These are phyloP conservation scores for Babesia bigemina DNA, from an alignment of 169 alveolate species.

Conservation along the genomic window DNA sequence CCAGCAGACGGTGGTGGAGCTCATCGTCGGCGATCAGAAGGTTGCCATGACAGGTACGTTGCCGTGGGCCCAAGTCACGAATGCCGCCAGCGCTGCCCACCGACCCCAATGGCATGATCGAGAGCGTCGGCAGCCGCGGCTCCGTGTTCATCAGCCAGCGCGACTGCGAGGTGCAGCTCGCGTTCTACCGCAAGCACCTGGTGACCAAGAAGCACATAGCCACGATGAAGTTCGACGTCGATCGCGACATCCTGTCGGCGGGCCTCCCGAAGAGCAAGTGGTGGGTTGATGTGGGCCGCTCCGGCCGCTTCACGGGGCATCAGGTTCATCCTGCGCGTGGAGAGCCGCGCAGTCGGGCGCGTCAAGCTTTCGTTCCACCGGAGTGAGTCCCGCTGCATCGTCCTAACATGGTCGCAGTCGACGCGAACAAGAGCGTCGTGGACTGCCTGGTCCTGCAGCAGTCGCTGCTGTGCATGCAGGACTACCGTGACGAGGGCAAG, in stretches of 20 bases:
- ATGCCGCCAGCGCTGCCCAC: slow-evolving; percentile 42
- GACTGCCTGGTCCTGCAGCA: slow-evolving; percentile 66
- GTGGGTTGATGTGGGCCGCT: background rate
- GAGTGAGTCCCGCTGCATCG: background rate
- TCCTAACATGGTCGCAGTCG: slow-evolving; percentile 7
- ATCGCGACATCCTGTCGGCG: slow-evolving; percentile 27
- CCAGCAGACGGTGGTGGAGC: slow-evolving; percentile 19
- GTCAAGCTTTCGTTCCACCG: slow-evolving; percentile 44
- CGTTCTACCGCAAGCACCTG: slow-evolving; percentile 39
- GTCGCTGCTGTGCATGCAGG: slow-evolving; percentile 59
- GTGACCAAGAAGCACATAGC: slow-evolving; percentile 32
- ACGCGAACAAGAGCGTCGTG: slow-evolving; percentile 15
- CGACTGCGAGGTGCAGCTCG: slow-evolving; percentile 21
- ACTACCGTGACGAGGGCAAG: slow-evolving; percentile 39
- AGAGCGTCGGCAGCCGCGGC: slow-evolving; percentile 52
- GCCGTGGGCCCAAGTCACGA: background rate
- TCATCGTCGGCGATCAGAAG: slow-evolving; percentile 29
- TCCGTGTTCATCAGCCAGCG: slow-evolving; percentile 33
- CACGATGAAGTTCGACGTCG: slow-evolving; percentile 26
- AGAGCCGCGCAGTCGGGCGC: slow-evolving; percentile 16
- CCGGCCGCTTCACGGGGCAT: background rate
- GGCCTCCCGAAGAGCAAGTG: slow-evolving; percentile 56
- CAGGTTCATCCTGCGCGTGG: slow-evolving; percentile 41
- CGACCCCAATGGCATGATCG: slow-evolving; percentile 23
- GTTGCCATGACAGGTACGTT: slow-evolving; percentile 34